Percentiles rank a stretch among this genome's conserved stretches.
phyloP scores from a whole-genome alignment of 805 yeast genomes.

The Candida insectalens region DNA sequence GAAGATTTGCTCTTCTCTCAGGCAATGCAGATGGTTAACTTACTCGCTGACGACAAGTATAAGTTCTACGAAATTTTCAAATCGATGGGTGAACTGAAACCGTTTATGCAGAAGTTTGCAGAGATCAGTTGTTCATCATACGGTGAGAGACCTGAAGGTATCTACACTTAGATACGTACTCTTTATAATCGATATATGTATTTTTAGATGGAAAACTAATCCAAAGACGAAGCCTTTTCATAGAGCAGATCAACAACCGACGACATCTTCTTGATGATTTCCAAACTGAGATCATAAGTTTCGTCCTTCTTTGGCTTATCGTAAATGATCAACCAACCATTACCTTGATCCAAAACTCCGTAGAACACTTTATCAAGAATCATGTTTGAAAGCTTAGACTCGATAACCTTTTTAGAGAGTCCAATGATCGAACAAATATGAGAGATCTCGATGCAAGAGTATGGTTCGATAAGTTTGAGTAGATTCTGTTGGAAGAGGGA shows the following conservation, averaged over 20 bases:
- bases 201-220: constrained; percentile 27
- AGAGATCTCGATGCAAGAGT: constrained; percentile 87
- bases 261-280: constrained; percentile 79
- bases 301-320: constrained; percentile 85
- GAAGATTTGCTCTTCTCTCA: constrained; percentile 35
- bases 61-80: constrained; percentile 56
- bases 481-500: constrained; percentile 87
- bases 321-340: constrained; percentile 91
- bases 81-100: constrained; percentile 33
- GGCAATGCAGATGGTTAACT: constrained; percentile 50
- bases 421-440: constrained; percentile 87
- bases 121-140: constrained; percentile 31
- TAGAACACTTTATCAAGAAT: constrained; percentile 89
- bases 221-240: constrained; percentile 84
- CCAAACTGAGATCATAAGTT: constrained; percentile 79
- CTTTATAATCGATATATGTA: not conserved
- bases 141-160: constrained; percentile 27
- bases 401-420: constrained; percentile 77
- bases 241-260: constrained; percentile 82
- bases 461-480: constrained; percentile 91
- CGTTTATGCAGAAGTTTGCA: constrained; percentile 48
- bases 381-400: constrained; percentile 93
- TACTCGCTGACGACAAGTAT: constrained; percentile 59
- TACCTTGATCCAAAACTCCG: constrained; percentile 97
- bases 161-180: constrained; percentile 19